phyloP scores from a whole-genome alignment of 2,329 filamentous ascomycete genomes.

The Stagonosporopsis vannaccii region DNA sequence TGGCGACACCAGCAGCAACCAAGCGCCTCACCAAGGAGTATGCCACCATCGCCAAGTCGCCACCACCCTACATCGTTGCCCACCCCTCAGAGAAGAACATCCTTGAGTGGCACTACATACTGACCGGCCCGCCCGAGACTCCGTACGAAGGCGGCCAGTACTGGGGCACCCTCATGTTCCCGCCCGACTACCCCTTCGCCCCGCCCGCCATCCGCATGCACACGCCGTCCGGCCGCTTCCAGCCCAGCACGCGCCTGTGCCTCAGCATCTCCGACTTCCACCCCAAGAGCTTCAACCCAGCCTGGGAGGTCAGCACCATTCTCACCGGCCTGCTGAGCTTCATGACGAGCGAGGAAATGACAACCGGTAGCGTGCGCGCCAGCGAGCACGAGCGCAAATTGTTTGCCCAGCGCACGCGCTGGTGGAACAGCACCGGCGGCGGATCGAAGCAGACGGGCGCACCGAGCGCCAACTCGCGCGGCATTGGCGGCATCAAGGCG shows the following conservation, averaged over 20 bases:
- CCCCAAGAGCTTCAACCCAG: constrained; percentile 96
- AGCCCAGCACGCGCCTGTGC: constrained; percentile 88
- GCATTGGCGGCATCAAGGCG: constrained; percentile 80
- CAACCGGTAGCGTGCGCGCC: constrained; percentile 85
- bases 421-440: constrained; percentile 97
- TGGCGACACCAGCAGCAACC: constrained; percentile 52
- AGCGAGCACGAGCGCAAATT: constrained; percentile 78
- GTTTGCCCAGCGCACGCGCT: constrained; percentile 78
- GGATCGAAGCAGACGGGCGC: constrained; percentile 67
- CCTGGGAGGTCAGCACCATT: constrained; percentile 98
- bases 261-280: constrained; percentile 98
- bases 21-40: constrained; percentile 68
- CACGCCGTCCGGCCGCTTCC: constrained; percentile 94
- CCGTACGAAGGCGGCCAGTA: constrained; percentile 96
- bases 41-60: constrained; percentile 72
- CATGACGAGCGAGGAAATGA: constrained; percentile 99
- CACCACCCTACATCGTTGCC: constrained; percentile 86
- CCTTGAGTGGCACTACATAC: constrained; percentile 94
- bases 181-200: constrained; percentile 94
- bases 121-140: constrained; percentile 91
- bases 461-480: constrained; percentile 52
- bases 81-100: constrained; percentile 93
- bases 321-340: constrained; percentile 92
- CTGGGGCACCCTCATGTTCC: constrained; percentile 96
- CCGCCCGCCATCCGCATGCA: constrained; percentile 99